Evolutionary conservation across 768 basidiomycete species (phyloP), one percentile per base, ranked within the genome.

Genomic region (Neoboletus brunneissimus): DNA sequence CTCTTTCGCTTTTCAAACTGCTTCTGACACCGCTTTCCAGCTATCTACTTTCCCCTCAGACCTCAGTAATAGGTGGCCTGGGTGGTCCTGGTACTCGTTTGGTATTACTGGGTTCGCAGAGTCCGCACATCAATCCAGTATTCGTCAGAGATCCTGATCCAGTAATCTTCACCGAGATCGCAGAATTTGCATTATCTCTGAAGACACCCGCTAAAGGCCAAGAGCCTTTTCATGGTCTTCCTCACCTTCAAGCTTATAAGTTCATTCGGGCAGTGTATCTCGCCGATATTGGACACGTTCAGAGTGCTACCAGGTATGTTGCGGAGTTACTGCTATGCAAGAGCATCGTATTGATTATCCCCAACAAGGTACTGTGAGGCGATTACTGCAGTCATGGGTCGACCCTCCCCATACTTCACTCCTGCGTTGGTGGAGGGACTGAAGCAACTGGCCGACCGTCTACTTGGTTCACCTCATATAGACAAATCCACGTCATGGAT

Each of bases 321-420:
- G 16, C 22, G 16, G 13, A 34, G 10, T 51, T 54, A 6, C n/a
- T 35, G 11, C 27, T 22, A 18, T 15, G 45, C 29, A 35, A 57
- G 27, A 40, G n/a, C 38, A 46, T 32, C 49, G 27, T 20, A 45
- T 38, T 61, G 43, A 60, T 46, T 23, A 5, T 49, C n/a, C 46
- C 16, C 6, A 32, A 93, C n/a, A 45, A 98, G 96, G 66, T 99
- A 98, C 69, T 95, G 92, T 66, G 92, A 98, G 54, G 93, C 95
- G 10, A 90, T 98, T 59, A 79, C 86, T 9, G 77, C 82, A 37
- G 81, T 83, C 45, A 77, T 90, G 63, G 78, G 70, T 59, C 82
- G 85, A 46, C 73, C 75, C 37, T 87, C 91, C 23, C 81, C 85
- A 0, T 87, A 87, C 73, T 84, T 84, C 64, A 91, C 82, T 41